Evolutionary conservation across 305 asterid genomes (phyloP).

Genomic region (Fraxinus latifolia): DNA sequence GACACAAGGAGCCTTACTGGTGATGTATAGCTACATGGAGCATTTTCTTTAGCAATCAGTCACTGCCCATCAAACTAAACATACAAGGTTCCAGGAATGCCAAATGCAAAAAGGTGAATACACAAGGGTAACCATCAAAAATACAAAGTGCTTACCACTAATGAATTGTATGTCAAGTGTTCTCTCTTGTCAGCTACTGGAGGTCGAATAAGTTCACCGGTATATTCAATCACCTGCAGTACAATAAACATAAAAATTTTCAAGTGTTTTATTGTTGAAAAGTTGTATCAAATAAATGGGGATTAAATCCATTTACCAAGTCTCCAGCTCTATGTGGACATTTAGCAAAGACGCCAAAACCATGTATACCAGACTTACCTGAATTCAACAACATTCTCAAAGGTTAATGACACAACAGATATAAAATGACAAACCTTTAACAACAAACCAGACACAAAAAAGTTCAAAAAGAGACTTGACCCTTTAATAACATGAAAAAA

Average conservation of each 20-base stretch:
- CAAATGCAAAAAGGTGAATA: slow-evolving; percentile 4
- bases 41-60: slow-evolving; percentile 8
- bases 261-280: slow-evolving; percentile 17
- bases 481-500: not conserved
- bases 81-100: slow-evolving; percentile 3
- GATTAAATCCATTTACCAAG: slow-evolving; percentile 59
- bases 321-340: slow-evolving; percentile 90
- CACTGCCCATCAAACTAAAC: not conserved
- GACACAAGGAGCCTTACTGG: slow-evolving; percentile 5
- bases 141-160: slow-evolving; percentile 66
- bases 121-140: slow-evolving; percentile 18
- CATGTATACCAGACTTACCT: slow-evolving; percentile 98
- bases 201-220: slow-evolving; percentile 89
- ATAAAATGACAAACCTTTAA: slow-evolving; percentile 13
- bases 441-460: not conserved
- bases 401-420: slow-evolving; percentile 9
- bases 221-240: slow-evolving; percentile 78
- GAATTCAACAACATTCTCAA: slow-evolving; percentile 28
- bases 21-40: not conserved
- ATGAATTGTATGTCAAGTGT: slow-evolving; percentile 73
- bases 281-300: slow-evolving; percentile 14
- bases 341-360: slow-evolving; percentile 85
- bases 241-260: slow-evolving; percentile 22
- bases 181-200: slow-evolving; percentile 94
- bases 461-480: not conserved